These are phyloP conservation scores for Thermoascus crustaceus DNA, from an alignment of 2,329 filamentous ascomycete species.

Conservation along the genomic window DNA sequence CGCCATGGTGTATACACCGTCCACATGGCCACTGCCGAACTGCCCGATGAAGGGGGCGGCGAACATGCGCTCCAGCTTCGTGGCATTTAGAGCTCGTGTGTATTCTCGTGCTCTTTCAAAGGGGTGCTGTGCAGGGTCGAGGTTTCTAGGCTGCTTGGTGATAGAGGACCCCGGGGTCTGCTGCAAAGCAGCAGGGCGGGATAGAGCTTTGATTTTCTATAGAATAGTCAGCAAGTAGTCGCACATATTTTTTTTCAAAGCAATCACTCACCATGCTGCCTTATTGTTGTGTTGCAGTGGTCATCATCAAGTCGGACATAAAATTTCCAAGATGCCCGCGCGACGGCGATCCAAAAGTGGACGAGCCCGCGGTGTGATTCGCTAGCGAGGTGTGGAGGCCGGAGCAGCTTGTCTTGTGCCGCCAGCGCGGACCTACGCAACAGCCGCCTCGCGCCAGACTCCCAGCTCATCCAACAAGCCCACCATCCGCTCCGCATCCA, in stretches of 20 bases:
- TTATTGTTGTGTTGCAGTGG: constrained; percentile 3
- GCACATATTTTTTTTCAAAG: neutral
- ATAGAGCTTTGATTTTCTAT: constrained; percentile 51
- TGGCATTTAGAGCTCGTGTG: constrained; percentile 69
- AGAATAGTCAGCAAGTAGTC: constrained; percentile 4
- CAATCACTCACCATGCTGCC: constrained; percentile 11
- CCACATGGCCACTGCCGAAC: constrained; percentile 82
- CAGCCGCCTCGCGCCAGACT: neutral
- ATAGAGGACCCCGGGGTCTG: constrained; percentile 40
- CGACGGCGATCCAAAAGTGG: neutral
- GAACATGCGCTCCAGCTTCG: constrained; percentile 91
- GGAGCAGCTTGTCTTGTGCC: constrained; percentile 2
- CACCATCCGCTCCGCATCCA: constrained; percentile 2
- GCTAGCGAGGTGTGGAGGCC: neutral
- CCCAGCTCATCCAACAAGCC: neutral
- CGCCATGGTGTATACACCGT: constrained; percentile 75
- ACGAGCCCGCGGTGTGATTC: neutral
- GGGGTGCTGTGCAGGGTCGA: constrained; percentile 79
- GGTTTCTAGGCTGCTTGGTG: constrained; percentile 41
- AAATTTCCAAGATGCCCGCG: neutral
- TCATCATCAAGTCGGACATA: constrained; percentile 2
- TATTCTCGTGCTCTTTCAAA: constrained; percentile 88
- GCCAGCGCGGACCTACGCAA: constrained; percentile 1
- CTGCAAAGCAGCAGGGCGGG: constrained; percentile 38
- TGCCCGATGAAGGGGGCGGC: constrained; percentile 75